Percentiles rank a stretch among this genome's conserved stretches.
Evolutionary conservation across 495 filamentous ascomycete genomes (phyloP).

Genomic region (Hypoxylon rickii): DNA sequence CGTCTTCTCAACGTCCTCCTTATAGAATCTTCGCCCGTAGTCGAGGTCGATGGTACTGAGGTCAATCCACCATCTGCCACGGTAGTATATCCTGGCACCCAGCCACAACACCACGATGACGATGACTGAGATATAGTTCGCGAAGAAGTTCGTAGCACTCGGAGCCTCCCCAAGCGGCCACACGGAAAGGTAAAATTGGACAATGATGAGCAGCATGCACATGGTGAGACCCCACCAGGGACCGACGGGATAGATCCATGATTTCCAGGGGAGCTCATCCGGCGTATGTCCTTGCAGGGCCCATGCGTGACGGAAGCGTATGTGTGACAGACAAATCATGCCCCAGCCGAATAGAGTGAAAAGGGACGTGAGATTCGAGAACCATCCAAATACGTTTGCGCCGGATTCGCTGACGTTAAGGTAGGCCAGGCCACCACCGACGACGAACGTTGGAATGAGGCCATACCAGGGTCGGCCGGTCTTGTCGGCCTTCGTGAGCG

Average conservation of each 20-base stretch:
- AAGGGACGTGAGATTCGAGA: conserved; percentile 71
- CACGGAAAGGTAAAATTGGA: conserved; percentile 49
- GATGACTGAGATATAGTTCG: conserved; percentile 59
- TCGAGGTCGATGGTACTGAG: conserved; percentile 47
- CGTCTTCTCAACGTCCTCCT: conserved; percentile 42
- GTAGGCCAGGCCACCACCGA: conserved; percentile 58
- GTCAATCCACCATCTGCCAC: conserved; percentile 69
- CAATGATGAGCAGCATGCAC: conserved; percentile 59
- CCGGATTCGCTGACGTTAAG: conserved; percentile 53
- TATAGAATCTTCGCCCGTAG: conserved; percentile 52
- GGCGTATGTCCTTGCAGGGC: conserved; percentile 52
- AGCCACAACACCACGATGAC: conserved; percentile 54
- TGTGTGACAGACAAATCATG: conserved; percentile 71
- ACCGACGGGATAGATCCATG: conserved; percentile 59
- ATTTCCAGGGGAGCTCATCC: conserved; percentile 46
- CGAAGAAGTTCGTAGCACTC: conserved; percentile 58
- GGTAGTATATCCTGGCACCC: conserved; percentile 37
- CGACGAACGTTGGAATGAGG: conserved; percentile 53
- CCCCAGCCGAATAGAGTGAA: conserved; percentile 76
- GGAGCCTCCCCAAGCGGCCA: conserved; percentile 60
- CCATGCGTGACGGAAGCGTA: conserved; percentile 61
- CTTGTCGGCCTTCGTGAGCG: conserved; percentile 55
- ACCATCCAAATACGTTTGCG: conserved; percentile 50
- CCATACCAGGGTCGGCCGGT: conserved; percentile 55
- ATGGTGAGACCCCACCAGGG: conserved; percentile 60